Base-by-base conservation (phyloP, 2,329 filamentous ascomycete species). In the Sporothrix inflata region DNA sequence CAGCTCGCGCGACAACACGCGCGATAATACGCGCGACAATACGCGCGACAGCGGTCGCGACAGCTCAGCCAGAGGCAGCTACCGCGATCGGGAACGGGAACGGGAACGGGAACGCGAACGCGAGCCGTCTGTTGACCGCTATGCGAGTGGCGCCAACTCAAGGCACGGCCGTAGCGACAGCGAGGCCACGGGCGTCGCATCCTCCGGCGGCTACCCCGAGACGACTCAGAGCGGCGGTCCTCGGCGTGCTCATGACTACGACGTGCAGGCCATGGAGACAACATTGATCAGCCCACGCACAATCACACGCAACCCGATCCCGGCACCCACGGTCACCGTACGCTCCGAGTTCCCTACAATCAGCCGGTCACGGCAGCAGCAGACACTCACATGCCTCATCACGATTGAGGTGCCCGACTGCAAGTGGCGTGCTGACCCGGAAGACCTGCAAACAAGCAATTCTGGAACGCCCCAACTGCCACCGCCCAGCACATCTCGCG, bases 261-360 rank as follows among this genome's bases (percentile, higher is more conserved):
- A 98, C 79, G 89, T 97, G 19, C 95, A 98, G 80, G 94, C 94
- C 3, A 97, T 98, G 93, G 95, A 98, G 81, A 93, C 93, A 0
- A 92, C 90, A 45, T 86, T 97, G 21, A 88, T 89, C 75, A 94
- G 90, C 81, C 92, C 94, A 6, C 90, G 92, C 49, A 83, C 86
- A 6, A 87, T 91, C 24, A 87, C 90, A 11, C 92, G 91, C 77
- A 97, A 97, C 76, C 94, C 94, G 0, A 98, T 98, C 73, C 94
- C 96, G 0, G 85, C 94, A 6, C 96, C 96, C 0, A 92, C 89
- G 0, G 94, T 99, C n/a, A 97, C 93, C 0, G 92, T 99, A 65
- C 92, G 95, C 73, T 98, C 95, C 79, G 96, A 99, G 81, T 99
- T 98, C 79, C 96, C 96, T 0, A 98, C 96, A 1, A 88, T 99